A percentile compares a stretch with the other conserved stretches of the same genome.
These are phyloP conservation scores for Sphaerulina musiva DNA, from an alignment of 2,329 filamentous ascomycete species.

Conservation along the genomic window DNA sequence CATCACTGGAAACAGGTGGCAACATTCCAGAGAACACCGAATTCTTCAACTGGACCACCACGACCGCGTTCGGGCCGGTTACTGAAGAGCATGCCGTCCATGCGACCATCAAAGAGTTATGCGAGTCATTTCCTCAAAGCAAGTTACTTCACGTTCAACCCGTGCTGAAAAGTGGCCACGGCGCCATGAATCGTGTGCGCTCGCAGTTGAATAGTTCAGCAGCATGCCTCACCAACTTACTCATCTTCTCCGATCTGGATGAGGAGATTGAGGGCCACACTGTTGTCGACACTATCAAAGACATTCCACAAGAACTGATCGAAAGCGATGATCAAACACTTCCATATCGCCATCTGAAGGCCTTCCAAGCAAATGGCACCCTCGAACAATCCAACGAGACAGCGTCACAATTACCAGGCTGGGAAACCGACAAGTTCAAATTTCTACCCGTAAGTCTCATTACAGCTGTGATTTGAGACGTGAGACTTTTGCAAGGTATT, in stretches of 20 bases:
- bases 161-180: conserved; percentile 47
- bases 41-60: conserved; percentile 21
- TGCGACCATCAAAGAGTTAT: conserved; percentile 30
- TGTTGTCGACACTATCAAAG: conserved; percentile 43
- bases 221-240: conserved; percentile 44
- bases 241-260: conserved; percentile 47
- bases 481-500: too few relatives aligned
- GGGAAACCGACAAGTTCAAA: conserved; percentile 50
- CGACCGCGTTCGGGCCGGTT: conserved; percentile 17
- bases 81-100: conserved; percentile 7
- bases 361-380: conserved; percentile 15
- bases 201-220: conserved; percentile 50
- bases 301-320: conserved; percentile 36
- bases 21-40: conserved; percentile 2
- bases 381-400: conserved; percentile 3
- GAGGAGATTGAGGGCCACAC: conserved; percentile 36
- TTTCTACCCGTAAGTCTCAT: conserved; percentile 38
- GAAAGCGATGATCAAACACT: conserved; percentile 14
- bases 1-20: too few relatives aligned
- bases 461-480: too few relatives aligned
- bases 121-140: conserved; percentile 37
- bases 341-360: conserved; percentile 15
- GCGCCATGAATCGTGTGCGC: conserved; percentile 40
- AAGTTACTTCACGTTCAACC: conserved; percentile 41
- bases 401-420: conserved; percentile 33